phyloP scores from a whole-genome alignment of 306 rosid species.

The Vachellia collinsii region DNA sequence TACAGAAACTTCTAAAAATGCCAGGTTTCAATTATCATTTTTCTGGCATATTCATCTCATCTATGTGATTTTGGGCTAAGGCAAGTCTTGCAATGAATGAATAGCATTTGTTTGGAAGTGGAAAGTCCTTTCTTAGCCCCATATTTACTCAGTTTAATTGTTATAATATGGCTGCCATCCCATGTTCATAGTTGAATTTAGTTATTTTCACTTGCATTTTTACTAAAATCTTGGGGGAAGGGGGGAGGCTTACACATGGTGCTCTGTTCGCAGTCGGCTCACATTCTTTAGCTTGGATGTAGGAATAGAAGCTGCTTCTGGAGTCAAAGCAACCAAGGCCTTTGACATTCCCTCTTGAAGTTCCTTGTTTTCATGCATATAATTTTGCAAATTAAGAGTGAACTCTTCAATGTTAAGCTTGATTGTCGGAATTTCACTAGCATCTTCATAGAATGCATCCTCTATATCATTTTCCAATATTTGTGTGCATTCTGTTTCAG shows the following conservation, averaged over 20 bases:
- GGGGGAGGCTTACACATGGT: conserved; percentile 62
- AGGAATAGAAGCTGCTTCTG: conserved; percentile 87
- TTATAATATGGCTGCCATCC: not conserved
- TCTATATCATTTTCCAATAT: conserved; percentile 63
- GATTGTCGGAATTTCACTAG: conserved; percentile 83
- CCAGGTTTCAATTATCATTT: not conserved
- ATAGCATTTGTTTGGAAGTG: not conserved
- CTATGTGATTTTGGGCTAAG: conserved; percentile 33
- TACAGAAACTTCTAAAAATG: conserved; percentile 23
- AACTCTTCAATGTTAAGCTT: conserved; percentile 79
- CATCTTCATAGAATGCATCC: conserved; percentile 68
- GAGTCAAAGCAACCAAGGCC: conserved; percentile 80
- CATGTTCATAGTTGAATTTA: conserved; percentile 34
- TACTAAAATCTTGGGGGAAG: not conserved
- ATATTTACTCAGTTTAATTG: not conserved
- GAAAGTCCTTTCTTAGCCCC: not conserved
- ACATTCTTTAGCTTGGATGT: conserved; percentile 84
- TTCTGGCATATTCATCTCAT: not conserved
- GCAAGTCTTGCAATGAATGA: conserved; percentile 6
- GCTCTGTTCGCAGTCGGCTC: conserved; percentile 91
- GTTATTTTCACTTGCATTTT: conserved; percentile 44
- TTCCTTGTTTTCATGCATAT: conserved; percentile 86
- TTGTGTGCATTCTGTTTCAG: conserved; percentile 77
- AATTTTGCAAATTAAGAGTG: conserved; percentile 78
- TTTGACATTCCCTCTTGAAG: conserved; percentile 92